Percentiles rank a stretch among this genome's conserved stretches.
phyloP scores from a whole-genome alignment of 1,139 yeast species.

The Suhomyces atakaporum region DNA sequence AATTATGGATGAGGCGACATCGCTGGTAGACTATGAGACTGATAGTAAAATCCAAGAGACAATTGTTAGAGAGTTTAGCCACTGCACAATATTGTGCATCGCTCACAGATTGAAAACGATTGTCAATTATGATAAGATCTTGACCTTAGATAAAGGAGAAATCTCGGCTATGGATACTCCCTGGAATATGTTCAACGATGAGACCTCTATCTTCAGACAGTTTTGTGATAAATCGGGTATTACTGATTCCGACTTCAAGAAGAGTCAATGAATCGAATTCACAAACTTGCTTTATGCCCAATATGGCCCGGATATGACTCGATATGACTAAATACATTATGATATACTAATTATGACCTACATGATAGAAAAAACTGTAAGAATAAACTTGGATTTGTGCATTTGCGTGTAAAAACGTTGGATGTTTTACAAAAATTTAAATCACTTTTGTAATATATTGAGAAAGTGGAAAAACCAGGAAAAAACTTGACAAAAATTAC shows the following conservation, averaged over 20 bases:
- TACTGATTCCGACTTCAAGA: slow-evolving; percentile 8
- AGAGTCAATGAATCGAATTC: too few relatives aligned
- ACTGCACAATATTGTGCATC: slow-evolving; percentile 71
- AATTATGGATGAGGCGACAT: slow-evolving; percentile 78
- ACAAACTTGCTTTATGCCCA: too few relatives aligned
- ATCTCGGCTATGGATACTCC: slow-evolving; percentile 61
- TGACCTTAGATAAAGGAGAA: slow-evolving; percentile 64
- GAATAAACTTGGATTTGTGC: too few relatives aligned
- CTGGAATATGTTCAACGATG: slow-evolving; percentile 37
- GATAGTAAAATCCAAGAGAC: slow-evolving; percentile 67
- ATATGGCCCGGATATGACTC: too few relatives aligned
- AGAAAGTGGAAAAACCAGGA: too few relatives aligned
- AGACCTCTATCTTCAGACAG: slow-evolving; percentile 38
- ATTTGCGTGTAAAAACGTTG: too few relatives aligned
- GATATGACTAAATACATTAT: too few relatives aligned
- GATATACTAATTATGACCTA: too few relatives aligned
- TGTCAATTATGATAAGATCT: slow-evolving; percentile 58
- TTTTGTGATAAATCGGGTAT: slow-evolving; percentile 40
- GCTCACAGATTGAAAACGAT: slow-evolving; percentile 75
- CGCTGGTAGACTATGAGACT: slow-evolving; percentile 75
- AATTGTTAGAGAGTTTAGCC: slow-evolving; percentile 55
- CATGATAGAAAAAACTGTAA: too few relatives aligned
- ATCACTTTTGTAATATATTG: too few relatives aligned
- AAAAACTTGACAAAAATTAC: too few relatives aligned
- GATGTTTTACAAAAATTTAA: too few relatives aligned